These are phyloP conservation scores for Neofusicoccum sp. DNA, from an alignment of 2,329 filamentous ascomycete genomes.

Conservation along the genomic window DNA sequence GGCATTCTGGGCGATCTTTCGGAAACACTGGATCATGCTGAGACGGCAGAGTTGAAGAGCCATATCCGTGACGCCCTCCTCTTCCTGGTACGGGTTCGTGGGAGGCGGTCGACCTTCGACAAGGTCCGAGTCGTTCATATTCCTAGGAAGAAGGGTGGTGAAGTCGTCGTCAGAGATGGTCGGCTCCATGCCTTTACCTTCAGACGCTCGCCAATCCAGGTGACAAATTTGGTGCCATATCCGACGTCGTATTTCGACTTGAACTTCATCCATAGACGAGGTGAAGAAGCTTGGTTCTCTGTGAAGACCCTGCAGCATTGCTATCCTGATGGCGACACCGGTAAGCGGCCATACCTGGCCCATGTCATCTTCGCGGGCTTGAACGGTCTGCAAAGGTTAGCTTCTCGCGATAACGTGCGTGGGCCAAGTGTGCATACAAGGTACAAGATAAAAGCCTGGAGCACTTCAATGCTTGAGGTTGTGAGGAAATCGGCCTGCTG, in stretches of 20 bases:
- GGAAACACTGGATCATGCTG: constrained; percentile 33
- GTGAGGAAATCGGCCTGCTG: constrained; percentile 38
- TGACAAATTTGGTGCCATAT: constrained; percentile 40
- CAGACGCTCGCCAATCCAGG: constrained; percentile 38
- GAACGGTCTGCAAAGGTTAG: constrained; percentile 27
- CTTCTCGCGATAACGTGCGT: neutral
- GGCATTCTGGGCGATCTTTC: constrained; percentile 36
- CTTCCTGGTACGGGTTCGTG: constrained; percentile 32
- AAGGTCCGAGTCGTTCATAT: constrained; percentile 40
- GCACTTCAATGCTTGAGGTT: constrained; percentile 36
- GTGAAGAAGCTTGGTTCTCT: constrained; percentile 39
- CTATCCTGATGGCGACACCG: constrained; percentile 37
- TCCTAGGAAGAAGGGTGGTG: constrained; percentile 37
- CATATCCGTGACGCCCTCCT: constrained; percentile 32
- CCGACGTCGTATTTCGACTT: constrained; percentile 37
- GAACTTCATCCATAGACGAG: constrained; percentile 37
- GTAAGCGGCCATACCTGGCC: constrained; percentile 39
- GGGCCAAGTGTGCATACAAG: constrained; percentile 21
- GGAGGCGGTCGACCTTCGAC: constrained; percentile 34
- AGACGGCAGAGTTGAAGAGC: constrained; percentile 37
- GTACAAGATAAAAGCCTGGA: constrained; percentile 39
- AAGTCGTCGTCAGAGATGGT: constrained; percentile 38
- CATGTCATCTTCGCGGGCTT: constrained; percentile 40
- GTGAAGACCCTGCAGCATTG: constrained; percentile 38
- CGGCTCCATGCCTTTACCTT: constrained; percentile 40